phyloP scores from a whole-genome alignment of 805 yeast genomes.

The Phaffomyces opuntiae region DNA sequence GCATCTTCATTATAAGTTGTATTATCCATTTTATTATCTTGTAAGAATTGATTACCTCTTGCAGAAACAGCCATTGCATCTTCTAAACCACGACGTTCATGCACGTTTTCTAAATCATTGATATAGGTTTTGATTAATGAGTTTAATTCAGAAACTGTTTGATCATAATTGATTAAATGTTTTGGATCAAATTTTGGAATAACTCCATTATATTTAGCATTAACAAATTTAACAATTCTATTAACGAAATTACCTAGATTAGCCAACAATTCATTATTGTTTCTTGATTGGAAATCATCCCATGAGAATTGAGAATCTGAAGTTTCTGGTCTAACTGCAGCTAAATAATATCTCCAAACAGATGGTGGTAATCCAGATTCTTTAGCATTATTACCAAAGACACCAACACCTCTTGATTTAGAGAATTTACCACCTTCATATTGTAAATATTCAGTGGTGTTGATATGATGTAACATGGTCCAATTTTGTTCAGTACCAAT shows the following conservation, averaged over 20 bases:
- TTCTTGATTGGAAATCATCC: constrained; percentile 91
- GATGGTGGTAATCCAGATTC: constrained; percentile 87
- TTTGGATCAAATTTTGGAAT: constrained; percentile 58
- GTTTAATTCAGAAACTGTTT: constrained; percentile 51
- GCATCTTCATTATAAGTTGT: constrained; percentile 69
- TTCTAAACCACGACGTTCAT: constrained; percentile 84
- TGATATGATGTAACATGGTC: constrained; percentile 87
- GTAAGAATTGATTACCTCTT: constrained; percentile 92
- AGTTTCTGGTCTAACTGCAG: constrained; percentile 89
- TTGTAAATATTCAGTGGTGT: constrained; percentile 94
- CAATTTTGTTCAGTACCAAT: constrained; percentile 84
- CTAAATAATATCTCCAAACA: constrained; percentile 96
- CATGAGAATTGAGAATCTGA: constrained; percentile 97
- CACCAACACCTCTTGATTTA: constrained; percentile 96
- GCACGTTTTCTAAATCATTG: constrained; percentile 68
- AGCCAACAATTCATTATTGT: constrained; percentile 89
- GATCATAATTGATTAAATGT: constrained; percentile 40
- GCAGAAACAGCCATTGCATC: constrained; percentile 85
- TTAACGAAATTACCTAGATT: constrained; percentile 96
- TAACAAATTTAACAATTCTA: constrained; percentile 83
- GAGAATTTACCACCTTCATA: constrained; percentile 98
- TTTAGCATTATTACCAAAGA: constrained; percentile 94
- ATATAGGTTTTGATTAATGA: constrained; percentile 53
- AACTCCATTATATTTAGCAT: constrained; percentile 87
- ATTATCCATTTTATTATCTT: constrained; percentile 93